Evolutionary conservation across 805 yeast species (phyloP), one percentile per base, ranked within the genome.

Genomic region (Zygosaccharomyces kombuchaensis): DNA sequence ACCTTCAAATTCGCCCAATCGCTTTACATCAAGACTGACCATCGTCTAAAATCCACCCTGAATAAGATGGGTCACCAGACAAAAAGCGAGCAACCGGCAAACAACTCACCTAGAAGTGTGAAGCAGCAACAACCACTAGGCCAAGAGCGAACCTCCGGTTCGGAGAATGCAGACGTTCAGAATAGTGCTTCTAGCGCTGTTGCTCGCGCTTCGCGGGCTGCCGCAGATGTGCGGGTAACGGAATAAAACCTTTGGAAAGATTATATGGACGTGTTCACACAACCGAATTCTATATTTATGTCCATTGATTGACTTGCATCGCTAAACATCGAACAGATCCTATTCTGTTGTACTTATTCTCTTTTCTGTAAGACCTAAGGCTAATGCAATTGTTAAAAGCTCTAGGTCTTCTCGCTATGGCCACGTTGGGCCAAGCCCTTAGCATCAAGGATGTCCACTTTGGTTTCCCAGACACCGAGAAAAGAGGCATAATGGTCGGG

Each of bases 1-100:
- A 53, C 59, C 3, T 62, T 60, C 43, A 55, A 53, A 34, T 32
- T 52, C 22, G 64, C 63, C 4, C 60, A 58, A 27, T 34, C 36
- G 22, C 26, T 60, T 21, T 63, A 61, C 46, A 51, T 54, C 17
- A 53, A 48, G 37, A 38, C 53, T 9, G 60, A 57, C 30, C 46
- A 41, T 16, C 43, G 47, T 39, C 38, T 56, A 30, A 54, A 54
- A 36, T 42, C 40, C 5, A 42, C 54, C 2, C 38, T 60, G 38
- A 45, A 44, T 16, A 46, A 46, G 44, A 52, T 59, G 55, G 50
- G 58, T 6, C 44, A 16, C 29, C 49, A 45, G 13, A 42, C 40
- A 2, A 30, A 19, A n/a, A 32, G 38, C 6, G 35, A 22, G 12
- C 34, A 36, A 32, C 44, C 48, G 16, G 43, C 26, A 6, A 6